Evolutionary conservation across 2,329 filamentous ascomycete species (phyloP).

Genomic region (Pyrenochaeta sp.): DNA sequence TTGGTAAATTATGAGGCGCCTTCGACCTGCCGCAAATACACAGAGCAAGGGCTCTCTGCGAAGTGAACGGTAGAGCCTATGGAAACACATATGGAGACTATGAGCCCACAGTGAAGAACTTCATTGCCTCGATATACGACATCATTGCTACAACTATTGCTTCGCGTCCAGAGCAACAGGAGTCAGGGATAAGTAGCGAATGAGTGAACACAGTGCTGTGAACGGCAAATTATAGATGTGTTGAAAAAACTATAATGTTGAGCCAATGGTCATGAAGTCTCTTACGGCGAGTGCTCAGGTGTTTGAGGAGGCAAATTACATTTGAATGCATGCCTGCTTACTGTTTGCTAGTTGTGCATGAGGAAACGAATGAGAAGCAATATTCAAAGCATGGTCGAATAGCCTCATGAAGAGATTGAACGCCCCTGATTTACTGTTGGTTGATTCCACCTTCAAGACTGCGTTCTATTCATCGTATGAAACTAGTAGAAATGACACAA

Average conservation of each 20-base stretch:
- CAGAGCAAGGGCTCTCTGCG: neutral
- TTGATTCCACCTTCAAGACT: too few relatives aligned
- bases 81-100: neutral
- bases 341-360: too few relatives aligned
- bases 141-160: neutral
- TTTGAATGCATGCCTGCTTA: neutral
- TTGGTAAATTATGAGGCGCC: neutral
- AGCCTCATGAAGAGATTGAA: too few relatives aligned
- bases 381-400: too few relatives aligned
- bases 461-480: too few relatives aligned
- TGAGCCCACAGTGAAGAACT: neutral
- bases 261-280: neutral
- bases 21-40: neutral
- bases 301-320: neutral
- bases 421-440: too few relatives aligned
- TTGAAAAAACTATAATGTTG: neutral
- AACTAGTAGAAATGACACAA: too few relatives aligned
- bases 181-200: neutral
- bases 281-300: neutral
- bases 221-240: neutral
- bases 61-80: neutral
- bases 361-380: too few relatives aligned
- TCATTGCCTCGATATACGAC: neutral
- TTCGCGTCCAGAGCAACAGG: neutral
- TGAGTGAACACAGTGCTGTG: neutral